Conservation (phyloP, 2,329 filamentous ascomycete genomes). For the Aspergillus aculeatus region DNA sequence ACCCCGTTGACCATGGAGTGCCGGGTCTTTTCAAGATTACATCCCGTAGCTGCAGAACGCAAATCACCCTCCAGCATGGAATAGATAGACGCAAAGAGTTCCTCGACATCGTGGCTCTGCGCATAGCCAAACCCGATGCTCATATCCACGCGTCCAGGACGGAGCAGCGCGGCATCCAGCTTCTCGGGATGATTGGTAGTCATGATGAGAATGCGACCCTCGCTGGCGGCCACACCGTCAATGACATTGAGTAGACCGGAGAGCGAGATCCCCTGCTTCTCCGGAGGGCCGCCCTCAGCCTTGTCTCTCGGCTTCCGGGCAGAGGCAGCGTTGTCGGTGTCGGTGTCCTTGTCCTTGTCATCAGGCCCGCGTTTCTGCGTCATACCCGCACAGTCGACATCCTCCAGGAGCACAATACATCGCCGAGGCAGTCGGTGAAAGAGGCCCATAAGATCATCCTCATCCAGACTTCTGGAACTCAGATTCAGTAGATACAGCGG, state of each 20-base stretch:
- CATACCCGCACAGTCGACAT: conserved; percentile 71
- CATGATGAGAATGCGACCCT: conserved; percentile 72
- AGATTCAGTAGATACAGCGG: conserved; percentile 71
- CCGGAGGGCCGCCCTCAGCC: conserved; percentile 4
- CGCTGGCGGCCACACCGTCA: conserved; percentile 67
- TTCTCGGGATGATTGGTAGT: conserved; percentile 67
- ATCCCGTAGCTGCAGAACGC: conserved; percentile 7
- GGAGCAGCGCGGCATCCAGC: conserved; percentile 63
- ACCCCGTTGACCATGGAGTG: background rate
- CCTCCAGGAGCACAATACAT: conserved; percentile 72
- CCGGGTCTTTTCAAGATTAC: background rate
- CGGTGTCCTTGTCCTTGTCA: conserved; percentile 16
- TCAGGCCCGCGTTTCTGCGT: conserved; percentile 51
- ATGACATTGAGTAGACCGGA: conserved; percentile 69
- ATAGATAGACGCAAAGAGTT: conserved; percentile 44
- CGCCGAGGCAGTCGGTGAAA: conserved; percentile 67
- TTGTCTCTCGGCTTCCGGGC: conserved; percentile 16
- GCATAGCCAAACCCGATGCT: conserved; percentile 57
- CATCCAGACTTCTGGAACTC: conserved; percentile 60
- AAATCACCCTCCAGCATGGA: conserved; percentile 31
- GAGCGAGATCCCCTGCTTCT: conserved; percentile 56
- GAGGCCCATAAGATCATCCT: conserved; percentile 63
- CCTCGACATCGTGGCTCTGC: conserved; percentile 34
- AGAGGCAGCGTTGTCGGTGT: background rate
- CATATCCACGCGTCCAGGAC: conserved; percentile 67